phyloP scores from a whole-genome alignment of 2,329 filamentous ascomycete genomes.

The Exophiala lecanii-corni region DNA sequence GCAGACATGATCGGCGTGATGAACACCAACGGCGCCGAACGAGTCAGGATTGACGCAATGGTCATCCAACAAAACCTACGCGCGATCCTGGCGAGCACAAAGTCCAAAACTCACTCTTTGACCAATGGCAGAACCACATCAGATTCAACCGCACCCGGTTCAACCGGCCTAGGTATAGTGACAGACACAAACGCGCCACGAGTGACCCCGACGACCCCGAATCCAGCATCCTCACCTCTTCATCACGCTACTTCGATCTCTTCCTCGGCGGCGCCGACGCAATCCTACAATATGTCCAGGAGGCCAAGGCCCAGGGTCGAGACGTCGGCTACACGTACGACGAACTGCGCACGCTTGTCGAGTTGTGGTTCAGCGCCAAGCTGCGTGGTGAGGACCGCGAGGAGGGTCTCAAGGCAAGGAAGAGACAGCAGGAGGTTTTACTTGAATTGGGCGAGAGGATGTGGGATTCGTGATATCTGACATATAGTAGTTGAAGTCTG shows the following conservation, averaged over 20 bases:
- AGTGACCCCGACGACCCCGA: constrained; percentile 32
- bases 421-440: constrained; percentile 41
- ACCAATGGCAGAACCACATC: constrained; percentile 9
- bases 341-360: constrained; percentile 42
- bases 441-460: constrained; percentile 44
- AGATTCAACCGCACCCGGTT: constrained; percentile 2
- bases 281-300: constrained; percentile 41
- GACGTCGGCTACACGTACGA: constrained; percentile 41
- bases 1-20: constrained; percentile 69
- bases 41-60: constrained; percentile 89
- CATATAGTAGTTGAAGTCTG: too few relatives aligned
- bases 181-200: too few relatives aligned
- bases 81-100: constrained; percentile 61
- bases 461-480: constrained; percentile 38
- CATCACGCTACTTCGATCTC: constrained; percentile 45
- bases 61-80: constrained; percentile 96
- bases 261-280: constrained; percentile 45
- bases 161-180: constrained; percentile 19
- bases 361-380: constrained; percentile 43
- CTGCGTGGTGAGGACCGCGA: constrained; percentile 42
- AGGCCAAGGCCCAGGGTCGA: constrained; percentile 37
- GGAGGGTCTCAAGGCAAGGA: constrained; percentile 43
- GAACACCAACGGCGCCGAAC: constrained; percentile 76
- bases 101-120: constrained; percentile 9
- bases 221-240: constrained; percentile 39